These are phyloP conservation scores for Ganoderma sinense DNA, from an alignment of 1,284 basidiomycete species.

Conservation along the genomic window DNA sequence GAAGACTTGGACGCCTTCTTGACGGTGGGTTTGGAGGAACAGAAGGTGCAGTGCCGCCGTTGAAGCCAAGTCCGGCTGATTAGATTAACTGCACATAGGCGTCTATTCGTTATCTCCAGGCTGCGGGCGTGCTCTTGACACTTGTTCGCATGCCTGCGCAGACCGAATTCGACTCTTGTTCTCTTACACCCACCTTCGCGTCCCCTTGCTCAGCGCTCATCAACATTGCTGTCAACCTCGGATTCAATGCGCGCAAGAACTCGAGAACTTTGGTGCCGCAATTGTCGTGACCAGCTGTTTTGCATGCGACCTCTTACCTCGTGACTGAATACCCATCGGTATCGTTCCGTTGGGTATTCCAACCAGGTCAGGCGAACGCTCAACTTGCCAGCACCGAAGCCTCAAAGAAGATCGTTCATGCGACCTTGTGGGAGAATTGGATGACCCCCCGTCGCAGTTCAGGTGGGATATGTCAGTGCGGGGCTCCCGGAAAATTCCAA, in stretches of 20 bases:
- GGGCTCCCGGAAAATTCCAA: background rate
- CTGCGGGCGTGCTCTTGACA: background rate
- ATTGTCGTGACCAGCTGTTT: background rate
- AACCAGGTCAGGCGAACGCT: background rate
- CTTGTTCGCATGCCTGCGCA: background rate
- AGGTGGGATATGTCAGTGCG: background rate
- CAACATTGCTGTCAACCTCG: no score
- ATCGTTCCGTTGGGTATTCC: background rate
- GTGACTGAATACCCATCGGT: background rate
- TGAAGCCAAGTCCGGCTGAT: background rate
- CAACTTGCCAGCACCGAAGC: background rate
- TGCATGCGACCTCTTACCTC: background rate
- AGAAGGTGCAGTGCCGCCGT: background rate
- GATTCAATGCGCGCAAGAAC: background rate
- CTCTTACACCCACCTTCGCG: background rate
- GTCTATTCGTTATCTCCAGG: background rate
- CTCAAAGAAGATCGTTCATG: background rate
- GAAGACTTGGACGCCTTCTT: background rate
- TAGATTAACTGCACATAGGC: background rate
- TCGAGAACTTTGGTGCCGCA: background rate
- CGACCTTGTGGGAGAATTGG: background rate
- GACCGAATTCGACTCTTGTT: background rate
- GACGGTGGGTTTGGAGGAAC: background rate
- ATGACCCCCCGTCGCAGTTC: background rate
- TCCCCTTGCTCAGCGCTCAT: background rate